phyloP scores from a whole-genome alignment of 202 grass and related monocot genomes.

The Setaria italica region DNA sequence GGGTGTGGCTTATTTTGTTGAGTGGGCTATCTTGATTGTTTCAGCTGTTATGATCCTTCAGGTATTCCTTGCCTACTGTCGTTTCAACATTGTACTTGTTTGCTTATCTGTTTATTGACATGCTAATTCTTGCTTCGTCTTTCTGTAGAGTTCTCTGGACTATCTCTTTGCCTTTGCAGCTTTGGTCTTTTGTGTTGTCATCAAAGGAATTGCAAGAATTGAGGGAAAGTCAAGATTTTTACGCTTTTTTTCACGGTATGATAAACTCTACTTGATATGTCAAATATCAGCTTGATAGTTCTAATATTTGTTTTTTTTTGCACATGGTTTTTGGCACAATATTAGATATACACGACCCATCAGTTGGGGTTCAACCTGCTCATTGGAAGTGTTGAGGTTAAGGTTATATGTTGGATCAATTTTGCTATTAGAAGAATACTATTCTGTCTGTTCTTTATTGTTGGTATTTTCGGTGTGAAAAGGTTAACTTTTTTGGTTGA shows the following conservation, averaged over 20 bases:
- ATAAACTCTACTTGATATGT: not conserved
- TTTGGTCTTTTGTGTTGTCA: constrained; percentile 56
- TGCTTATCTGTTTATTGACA: constrained; percentile 38
- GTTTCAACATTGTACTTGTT: constrained; percentile 26
- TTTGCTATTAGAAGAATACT: constrained; percentile 14
- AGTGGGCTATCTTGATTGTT: constrained; percentile 86
- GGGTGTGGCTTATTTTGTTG: constrained; percentile 86
- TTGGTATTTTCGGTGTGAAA: constrained; percentile 2
- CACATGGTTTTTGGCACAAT: not conserved
- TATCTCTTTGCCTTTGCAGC: constrained; percentile 64
- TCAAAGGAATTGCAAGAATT: constrained; percentile 59
- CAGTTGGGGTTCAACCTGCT: not conserved
- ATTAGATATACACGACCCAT: not conserved
- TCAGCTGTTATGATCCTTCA: constrained; percentile 87
- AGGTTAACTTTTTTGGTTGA: not conserved
- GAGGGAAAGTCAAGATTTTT: constrained; percentile 54
- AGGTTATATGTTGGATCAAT: not conserved
- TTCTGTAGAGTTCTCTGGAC: constrained; percentile 82
- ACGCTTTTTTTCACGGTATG: constrained; percentile 58
- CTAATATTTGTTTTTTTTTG: not conserved
- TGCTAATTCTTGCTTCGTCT: constrained; percentile 30
- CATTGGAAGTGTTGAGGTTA: not conserved
- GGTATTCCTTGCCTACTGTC: constrained; percentile 52
- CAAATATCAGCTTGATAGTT: not conserved
- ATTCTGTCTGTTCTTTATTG: not conserved